Conservation (phyloP, 805 yeast species). For the Ogataea pignaliae region DNA sequence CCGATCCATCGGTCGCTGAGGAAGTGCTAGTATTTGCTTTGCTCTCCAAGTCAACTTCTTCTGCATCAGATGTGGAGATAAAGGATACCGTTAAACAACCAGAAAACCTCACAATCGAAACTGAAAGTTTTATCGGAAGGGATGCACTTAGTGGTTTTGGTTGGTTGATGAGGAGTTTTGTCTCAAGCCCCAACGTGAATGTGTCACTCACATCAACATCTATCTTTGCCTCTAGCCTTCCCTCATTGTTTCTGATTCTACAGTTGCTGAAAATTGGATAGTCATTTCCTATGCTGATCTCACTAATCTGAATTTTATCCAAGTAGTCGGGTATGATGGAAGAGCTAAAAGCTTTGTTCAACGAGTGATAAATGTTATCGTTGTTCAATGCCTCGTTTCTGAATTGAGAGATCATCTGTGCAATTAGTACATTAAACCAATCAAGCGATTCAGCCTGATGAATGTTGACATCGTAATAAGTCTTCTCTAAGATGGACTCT, state of each 20-base stretch:
- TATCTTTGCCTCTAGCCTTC: conserved; percentile 74
- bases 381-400: conserved; percentile 84
- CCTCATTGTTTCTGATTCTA: conserved; percentile 53
- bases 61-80: conserved; percentile 37
- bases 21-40: conserved; percentile 6
- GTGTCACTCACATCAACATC: conserved; percentile 90
- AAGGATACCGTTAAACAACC: conserved; percentile 82
- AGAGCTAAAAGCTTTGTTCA: conserved; percentile 60
- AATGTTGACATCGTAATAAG: conserved; percentile 83
- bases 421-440: conserved; percentile 94
- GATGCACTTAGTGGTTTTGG: conserved; percentile 84
- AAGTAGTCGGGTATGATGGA: conserved; percentile 75
- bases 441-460: conserved; percentile 90
- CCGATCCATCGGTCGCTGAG: conserved; percentile 5
- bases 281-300: conserved; percentile 90
- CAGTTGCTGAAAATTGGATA: conserved; percentile 95
- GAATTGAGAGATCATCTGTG: conserved; percentile 82
- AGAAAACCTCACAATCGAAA: conserved; percentile 84
- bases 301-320: conserved; percentile 74
- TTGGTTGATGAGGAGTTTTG: conserved; percentile 70
- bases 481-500: conserved; percentile 69
- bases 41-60: conserved; percentile 13
- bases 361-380: conserved; percentile 77
- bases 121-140: conserved; percentile 78
- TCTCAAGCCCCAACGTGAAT: conserved; percentile 79